Evolutionary conservation across 441 rosid species (phyloP), one percentile per base, ranked within the genome.

Genomic region (Adansonia gregorii): DNA sequence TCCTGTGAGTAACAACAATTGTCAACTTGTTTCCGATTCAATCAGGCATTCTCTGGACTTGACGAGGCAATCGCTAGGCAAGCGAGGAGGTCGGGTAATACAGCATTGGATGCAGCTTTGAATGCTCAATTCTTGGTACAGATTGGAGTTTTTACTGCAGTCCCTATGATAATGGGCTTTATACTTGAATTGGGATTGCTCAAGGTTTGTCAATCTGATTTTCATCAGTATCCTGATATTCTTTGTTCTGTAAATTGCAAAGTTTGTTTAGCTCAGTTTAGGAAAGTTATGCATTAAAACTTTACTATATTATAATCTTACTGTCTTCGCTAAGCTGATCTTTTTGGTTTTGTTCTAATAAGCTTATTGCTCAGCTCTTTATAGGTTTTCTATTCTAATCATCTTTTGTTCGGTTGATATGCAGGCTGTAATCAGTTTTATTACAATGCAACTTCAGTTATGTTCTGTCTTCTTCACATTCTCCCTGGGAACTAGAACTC

Each of bases 401-500:
- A 45, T 56, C 78, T 17, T 79, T 68, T 55, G 48, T 71, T 73
- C 67, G 72, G 54, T 54, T 72, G 49, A n/a, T 79, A 41, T 82
- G 78, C 95, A 95, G 99, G 99, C 99, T 80, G 91, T 95, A 83
- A 88, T 95, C 85, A 90, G 98, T 88, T 95, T 95, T 80, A 90
- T 94, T 75, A 95, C 98, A 0, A 93, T 95, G 99, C 99, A 95
- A 76, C 92, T 95, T 75, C 98, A 95, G 88, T 77, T 95, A 79
- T 95, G 97, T 81, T 95, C 99, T 0, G 98, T 95, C 85, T 95
- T 95, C 91, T 95, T 95, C 87, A 95, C 99, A 58, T 95, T 95
- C 87, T 93, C 99, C 15, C 84, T 95, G 60, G 99, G 99, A 75
- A 95, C 99, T 48, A 90, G 89, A 75, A 95, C 99, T 79, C 99